phyloP scores from a whole-genome alignment of 2,329 filamentous ascomycete genomes.

The Harringtonia aguacate region DNA sequence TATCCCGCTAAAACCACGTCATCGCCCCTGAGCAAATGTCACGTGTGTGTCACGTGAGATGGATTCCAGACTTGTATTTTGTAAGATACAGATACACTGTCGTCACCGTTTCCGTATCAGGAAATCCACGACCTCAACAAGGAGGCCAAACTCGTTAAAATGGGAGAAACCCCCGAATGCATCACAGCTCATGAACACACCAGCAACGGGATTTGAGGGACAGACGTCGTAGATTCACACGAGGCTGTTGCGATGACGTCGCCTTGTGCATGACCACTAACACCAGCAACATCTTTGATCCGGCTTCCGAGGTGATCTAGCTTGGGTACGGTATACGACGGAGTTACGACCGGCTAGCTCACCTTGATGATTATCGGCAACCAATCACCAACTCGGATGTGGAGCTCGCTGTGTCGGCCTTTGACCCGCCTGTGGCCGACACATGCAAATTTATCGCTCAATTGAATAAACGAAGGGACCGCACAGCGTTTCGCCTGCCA shows the following conservation, averaged over 20 bases:
- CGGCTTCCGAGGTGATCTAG: conserved; percentile 5
- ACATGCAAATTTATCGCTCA: conserved; percentile 13
- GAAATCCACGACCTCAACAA: too few relatives aligned
- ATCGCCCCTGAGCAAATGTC: too few relatives aligned
- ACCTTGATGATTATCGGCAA: neutral
- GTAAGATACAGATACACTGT: neutral
- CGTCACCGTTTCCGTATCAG: neutral
- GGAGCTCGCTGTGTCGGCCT: neutral
- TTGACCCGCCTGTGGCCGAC: conserved; percentile 8
- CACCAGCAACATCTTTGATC: neutral
- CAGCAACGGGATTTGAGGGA: too few relatives aligned
- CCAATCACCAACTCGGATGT: conserved; percentile 3
- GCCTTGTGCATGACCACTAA: neutral
- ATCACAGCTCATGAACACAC: too few relatives aligned
- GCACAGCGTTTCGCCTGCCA: conserved; percentile 1
- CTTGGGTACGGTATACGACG: conserved; percentile 13
- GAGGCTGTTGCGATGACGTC: too few relatives aligned
- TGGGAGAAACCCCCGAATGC: too few relatives aligned
- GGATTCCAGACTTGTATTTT: too few relatives aligned
- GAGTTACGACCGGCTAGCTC: conserved; percentile 9
- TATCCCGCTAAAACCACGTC: too few relatives aligned
- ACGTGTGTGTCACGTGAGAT: too few relatives aligned
- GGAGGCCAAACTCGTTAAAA: too few relatives aligned
- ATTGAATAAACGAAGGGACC: neutral
- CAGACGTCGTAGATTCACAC: too few relatives aligned